These are phyloP conservation scores for Calocybe gangraenosa DNA, from an alignment of 768 basidiomycete genomes.

Conservation along the genomic window DNA sequence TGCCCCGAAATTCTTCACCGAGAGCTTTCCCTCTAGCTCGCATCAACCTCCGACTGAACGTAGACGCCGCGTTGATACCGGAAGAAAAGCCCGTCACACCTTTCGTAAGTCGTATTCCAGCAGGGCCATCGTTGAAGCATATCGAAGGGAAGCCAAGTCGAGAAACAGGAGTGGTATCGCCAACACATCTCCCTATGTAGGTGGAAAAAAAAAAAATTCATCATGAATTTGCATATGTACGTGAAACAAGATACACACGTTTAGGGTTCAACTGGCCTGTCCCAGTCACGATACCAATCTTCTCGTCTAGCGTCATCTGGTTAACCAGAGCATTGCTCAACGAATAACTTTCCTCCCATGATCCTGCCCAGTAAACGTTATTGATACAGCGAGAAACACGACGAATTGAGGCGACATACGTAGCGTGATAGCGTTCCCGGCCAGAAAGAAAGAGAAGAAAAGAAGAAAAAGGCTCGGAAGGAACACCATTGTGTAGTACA, in stretches of 20 bases:
- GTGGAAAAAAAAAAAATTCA: not conserved
- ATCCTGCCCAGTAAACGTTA: conserved; percentile 23
- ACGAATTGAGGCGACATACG: too few relatives aligned
- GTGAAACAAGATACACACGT: conserved; percentile 26
- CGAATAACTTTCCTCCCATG: conserved; percentile 40
- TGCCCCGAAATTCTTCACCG: conserved; percentile 64
- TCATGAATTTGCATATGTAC: too few relatives aligned
- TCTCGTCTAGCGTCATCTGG: conserved; percentile 42
- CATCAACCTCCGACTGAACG: conserved; percentile 60
- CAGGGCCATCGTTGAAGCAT: conserved; percentile 47
- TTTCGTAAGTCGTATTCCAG: conserved; percentile 37
- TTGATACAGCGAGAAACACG: not conserved
- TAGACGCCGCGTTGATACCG: conserved; percentile 49
- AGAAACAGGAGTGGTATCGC: conserved; percentile 38
- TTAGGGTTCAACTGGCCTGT: conserved; percentile 38
- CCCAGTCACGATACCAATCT: conserved; percentile 40
- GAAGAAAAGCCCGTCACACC: conserved; percentile 53
- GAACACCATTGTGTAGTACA: too few relatives aligned
- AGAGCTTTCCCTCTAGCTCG: conserved; percentile 57
- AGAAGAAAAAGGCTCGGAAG: not conserved
- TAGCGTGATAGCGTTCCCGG: conserved; percentile 6
- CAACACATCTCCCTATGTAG: conserved; percentile 39
- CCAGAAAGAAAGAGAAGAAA: not conserved
- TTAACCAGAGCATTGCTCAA: conserved; percentile 32
- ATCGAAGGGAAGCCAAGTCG: conserved; percentile 40